Evolutionary conservation across 768 basidiomycete genomes (phyloP).

Genomic region (Hemileccinum rubropunctum): DNA sequence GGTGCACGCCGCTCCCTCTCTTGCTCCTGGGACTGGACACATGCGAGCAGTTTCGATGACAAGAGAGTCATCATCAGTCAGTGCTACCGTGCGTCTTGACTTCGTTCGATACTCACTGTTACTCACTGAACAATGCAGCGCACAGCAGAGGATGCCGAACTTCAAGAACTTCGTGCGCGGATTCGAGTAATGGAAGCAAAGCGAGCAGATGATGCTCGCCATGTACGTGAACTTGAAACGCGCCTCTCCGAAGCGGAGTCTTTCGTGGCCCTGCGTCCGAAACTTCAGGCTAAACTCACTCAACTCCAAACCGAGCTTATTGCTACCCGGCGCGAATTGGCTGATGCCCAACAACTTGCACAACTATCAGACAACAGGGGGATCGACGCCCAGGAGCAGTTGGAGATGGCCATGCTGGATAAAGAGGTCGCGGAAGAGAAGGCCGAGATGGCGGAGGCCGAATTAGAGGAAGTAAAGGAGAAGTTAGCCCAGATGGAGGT

Average conservation of each 20-base stretch:
- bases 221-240: constrained; percentile 79
- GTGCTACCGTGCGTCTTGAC: constrained; percentile 16
- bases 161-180: constrained; percentile 81
- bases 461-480: constrained; percentile 79
- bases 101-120: background rate
- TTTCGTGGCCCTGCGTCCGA: constrained; percentile 81
- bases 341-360: constrained; percentile 74
- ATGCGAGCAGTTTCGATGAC: constrained; percentile 16
- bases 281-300: constrained; percentile 85
- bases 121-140: constrained; percentile 21
- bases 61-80: constrained; percentile 28
- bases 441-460: constrained; percentile 74
- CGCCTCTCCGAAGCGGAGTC: constrained; percentile 83
- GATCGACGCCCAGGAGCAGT: constrained; percentile 79
- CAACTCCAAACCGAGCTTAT: constrained; percentile 78
- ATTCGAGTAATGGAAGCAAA: constrained; percentile 83
- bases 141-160: constrained; percentile 53
- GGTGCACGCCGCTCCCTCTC: background rate
- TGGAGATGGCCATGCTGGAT: constrained; percentile 94
- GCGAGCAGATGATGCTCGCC: constrained; percentile 81
- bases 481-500: constrained; percentile 76
- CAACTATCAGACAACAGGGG: constrained; percentile 67
- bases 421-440: constrained; percentile 96
- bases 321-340: constrained; percentile 68
- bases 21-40: constrained; percentile 4